Base-by-base conservation (phyloP, 257 asterid genomes). In the Gentiana macrophylla region DNA sequence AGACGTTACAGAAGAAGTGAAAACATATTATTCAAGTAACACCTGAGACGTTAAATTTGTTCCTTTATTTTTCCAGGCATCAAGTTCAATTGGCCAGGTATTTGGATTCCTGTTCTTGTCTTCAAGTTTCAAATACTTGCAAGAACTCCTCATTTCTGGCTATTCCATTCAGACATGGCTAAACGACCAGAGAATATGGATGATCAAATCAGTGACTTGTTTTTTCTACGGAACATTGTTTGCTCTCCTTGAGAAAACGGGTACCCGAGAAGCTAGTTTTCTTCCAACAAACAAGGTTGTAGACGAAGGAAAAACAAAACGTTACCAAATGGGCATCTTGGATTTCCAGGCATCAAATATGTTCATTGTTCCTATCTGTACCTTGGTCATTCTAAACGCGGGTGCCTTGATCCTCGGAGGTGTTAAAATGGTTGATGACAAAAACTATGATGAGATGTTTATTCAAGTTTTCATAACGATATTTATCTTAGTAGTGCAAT, bases 181-280 rank as follows among this genome's bases (percentile, higher is more conserved):
- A 33, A 71, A 75, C n/a, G 94, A 80, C 49, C 63, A 68, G 48
- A 62, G 92, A 35, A 65, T 79, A 44, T 83, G 94, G 94, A 77
- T 86, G 95, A 80, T 83, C 70, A 80, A 67, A 68, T 70, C 81
- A 1, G 76, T 75, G 3, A 53, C 84, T 8, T 49, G 73, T 53
- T 73, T 71, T 67, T 49, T 72, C 8, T 77, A 65, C 35, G 94
- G 80, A 50, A 36, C 60, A 7, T 5, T 86, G 35, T 59, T 73
- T 53, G 84, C 82, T 7, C 8, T 75, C 35, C 2, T 70, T 68
- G 80, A 75, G 56, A 62, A 35, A 5, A 2, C 72, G 13, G 90
- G 87, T 3, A 36, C 65, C 9, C 65, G 53, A 37, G 71, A 80
- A 66, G 86, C 95, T 41, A 71, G 64, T 48, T 86, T 86, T 68